Conservation (phyloP, 805 yeast genomes). For the Saturnispora quitensis region DNA sequence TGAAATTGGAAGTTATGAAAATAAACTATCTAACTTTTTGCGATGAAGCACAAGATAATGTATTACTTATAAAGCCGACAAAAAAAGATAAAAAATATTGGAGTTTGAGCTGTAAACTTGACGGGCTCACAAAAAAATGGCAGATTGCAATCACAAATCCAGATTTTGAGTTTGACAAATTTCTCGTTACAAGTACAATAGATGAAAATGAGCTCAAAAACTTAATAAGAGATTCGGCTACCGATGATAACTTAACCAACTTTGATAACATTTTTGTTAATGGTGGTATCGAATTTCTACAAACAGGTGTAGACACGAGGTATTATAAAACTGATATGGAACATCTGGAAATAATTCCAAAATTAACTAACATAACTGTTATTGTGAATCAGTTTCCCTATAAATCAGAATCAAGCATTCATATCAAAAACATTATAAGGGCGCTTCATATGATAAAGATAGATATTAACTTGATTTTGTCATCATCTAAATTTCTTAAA, state of each 20-base stretch:
- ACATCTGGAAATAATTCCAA: conserved; percentile 17
- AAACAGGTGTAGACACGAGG: conserved; percentile 23
- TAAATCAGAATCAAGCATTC: conserved; percentile 15
- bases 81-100: conserved; percentile 1
- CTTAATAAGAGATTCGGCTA: neutral
- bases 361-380: conserved; percentile 23
- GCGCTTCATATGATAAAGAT: conserved; percentile 24
- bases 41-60: conserved; percentile 9
- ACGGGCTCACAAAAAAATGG: conserved; percentile 22
- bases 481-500: conserved; percentile 15
- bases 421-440: conserved; percentile 24
- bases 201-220: conserved; percentile 19
- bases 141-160: conserved; percentile 20
- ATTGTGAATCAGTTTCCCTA: conserved; percentile 22
- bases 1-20: conserved; percentile 8
- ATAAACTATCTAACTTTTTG: conserved; percentile 13
- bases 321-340: conserved; percentile 24
- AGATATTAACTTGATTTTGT: conserved; percentile 19
- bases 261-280: neutral
- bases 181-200: conserved; percentile 21
- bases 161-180: conserved; percentile 18
- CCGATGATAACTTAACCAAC: neutral
- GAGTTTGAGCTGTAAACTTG: conserved; percentile 1
- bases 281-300: conserved; percentile 9
- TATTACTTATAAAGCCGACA: conserved; percentile 6